phyloP scores from a whole-genome alignment of 257 asterid genomes.

The Jaltomata sinuosa region DNA sequence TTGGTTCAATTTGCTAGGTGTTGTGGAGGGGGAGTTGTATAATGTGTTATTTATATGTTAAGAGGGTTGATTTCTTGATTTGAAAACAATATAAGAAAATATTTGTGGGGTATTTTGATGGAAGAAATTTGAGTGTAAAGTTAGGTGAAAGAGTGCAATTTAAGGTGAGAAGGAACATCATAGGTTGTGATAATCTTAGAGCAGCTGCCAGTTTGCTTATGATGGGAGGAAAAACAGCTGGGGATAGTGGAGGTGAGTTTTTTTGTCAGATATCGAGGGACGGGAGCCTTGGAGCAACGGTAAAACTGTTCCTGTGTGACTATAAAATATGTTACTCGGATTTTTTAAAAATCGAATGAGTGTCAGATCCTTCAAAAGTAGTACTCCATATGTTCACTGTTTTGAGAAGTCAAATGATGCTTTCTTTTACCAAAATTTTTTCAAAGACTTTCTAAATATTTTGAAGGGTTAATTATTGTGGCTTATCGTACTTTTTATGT shows the following conservation, averaged over 20 bases:
- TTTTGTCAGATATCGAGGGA: not conserved
- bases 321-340: not conserved
- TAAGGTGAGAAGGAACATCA: slow-evolving; percentile 23
- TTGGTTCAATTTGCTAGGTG: not conserved
- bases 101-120: not conserved
- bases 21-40: not conserved
- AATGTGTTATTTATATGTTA: slow-evolving; percentile 6
- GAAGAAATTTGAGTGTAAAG: not conserved
- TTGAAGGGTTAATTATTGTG: too few species aligned
- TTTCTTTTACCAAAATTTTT: too few species aligned
- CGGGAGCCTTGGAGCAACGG: too few species aligned
- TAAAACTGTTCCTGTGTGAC: not conserved
- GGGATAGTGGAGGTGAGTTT: not conserved
- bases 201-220: slow-evolving; percentile 39
- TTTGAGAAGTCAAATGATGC: too few species aligned
- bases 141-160: slow-evolving; percentile 13
- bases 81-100: not conserved
- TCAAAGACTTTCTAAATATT: too few species aligned
- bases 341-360: too few species aligned
- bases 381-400: too few species aligned
- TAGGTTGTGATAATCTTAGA: slow-evolving; percentile 17
- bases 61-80: not conserved
- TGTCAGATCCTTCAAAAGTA: too few species aligned
- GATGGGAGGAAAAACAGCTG: slow-evolving; percentile 20
- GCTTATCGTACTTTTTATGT: too few species aligned